Base-by-base conservation (phyloP, 2,329 filamentous ascomycete genomes). In the Clonostachys chloroleuca region DNA sequence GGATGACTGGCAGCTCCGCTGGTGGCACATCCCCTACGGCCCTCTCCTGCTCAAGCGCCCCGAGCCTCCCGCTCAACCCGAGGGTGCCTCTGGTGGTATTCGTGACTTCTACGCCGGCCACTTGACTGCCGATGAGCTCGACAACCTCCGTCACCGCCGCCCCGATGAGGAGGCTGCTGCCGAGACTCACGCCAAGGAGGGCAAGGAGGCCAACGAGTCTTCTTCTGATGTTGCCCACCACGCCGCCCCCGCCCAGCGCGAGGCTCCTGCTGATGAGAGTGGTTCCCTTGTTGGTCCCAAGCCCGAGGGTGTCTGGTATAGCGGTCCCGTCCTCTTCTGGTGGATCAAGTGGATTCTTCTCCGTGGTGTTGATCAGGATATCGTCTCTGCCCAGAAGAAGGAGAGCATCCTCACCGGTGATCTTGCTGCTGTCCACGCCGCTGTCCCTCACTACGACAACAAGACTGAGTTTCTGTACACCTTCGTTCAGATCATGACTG, bases 361-460 rank as follows among this genome's bases (percentile, higher is more conserved):
- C 17, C 72, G 69, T 13, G 75, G 75, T 44, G 62, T 78, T 10
- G 72, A 75, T 45, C 62, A 73, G 52, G 74, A 78, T 45, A 69
- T 77, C 34, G 61, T 77, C 45, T 62, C 58, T 6, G 63, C 70
- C 55, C 75, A 78, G 52, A 69, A 65, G 47, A 65, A 72, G 47
- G 69, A 66, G 40, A 69, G 72, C 4, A 66, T 76, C n/a, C 64
- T 79, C 12, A 69, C 64, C 35, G 74, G 69, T 53, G 67, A 76
- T 46, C 58, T 77, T 34, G 17, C n/a, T 18, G 51, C 50, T 42
- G 70, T 76, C 61, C 74, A 80, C 53, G 68, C 69, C 5, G 66
- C 69, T 30, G 73, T 74, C 10, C 59, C 65, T 40, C 74, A 75
- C 52, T 80, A 72, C 60, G 70, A 77, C 57, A 79, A 80, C 59